These are phyloP conservation scores for Tolypocladium sp. DNA, from an alignment of 2,329 filamentous ascomycete species.

Conservation along the genomic window DNA sequence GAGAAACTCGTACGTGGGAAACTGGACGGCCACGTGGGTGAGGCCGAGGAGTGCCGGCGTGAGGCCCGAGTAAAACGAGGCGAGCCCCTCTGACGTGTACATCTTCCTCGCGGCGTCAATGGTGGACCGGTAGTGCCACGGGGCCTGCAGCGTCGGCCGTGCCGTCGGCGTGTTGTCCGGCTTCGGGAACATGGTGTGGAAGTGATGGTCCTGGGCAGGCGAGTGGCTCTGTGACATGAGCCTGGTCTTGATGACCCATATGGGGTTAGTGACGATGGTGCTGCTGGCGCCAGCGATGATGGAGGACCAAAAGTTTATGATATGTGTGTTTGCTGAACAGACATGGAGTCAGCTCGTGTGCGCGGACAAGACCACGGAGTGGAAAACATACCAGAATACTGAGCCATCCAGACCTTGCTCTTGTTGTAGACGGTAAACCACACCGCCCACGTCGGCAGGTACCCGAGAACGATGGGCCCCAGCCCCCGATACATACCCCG, in stretches of 20 bases:
- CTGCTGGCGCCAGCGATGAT: conserved; percentile 86
- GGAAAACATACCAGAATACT: conserved; percentile 47
- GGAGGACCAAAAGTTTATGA: conserved; percentile 81
- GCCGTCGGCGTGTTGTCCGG: conserved; percentile 45
- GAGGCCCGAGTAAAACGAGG: conserved; percentile 90
- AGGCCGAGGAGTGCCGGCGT: conserved; percentile 86
- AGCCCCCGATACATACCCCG: conserved; percentile 88
- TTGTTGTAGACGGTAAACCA: conserved; percentile 96
- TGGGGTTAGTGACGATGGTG: conserved; percentile 90
- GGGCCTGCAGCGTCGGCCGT: conserved; percentile 49
- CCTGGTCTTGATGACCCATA: conserved; percentile 98
- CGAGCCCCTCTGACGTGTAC: conserved; percentile 81
- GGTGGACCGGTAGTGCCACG: conserved; percentile 87
- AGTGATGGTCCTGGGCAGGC: conserved; percentile 36
- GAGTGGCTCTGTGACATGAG: conserved; percentile 82
- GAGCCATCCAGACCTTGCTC: conserved; percentile 65
- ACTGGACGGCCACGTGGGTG: conserved; percentile 93
- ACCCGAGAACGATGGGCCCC: conserved; percentile 89
- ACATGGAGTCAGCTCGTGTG: not conserved
- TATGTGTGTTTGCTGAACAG: conserved; percentile 58
- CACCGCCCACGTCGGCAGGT: conserved; percentile 95
- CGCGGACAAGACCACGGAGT: not conserved
- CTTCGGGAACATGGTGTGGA: conserved; percentile 36
- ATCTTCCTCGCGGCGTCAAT: conserved; percentile 91
- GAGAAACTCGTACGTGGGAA: conserved; percentile 89